A percentile compares a stretch with the other conserved stretches of the same genome.
Evolutionary conservation across 2,329 filamentous ascomycete species (phyloP).

Genomic region (Pyrenophora tritici-repentis): DNA sequence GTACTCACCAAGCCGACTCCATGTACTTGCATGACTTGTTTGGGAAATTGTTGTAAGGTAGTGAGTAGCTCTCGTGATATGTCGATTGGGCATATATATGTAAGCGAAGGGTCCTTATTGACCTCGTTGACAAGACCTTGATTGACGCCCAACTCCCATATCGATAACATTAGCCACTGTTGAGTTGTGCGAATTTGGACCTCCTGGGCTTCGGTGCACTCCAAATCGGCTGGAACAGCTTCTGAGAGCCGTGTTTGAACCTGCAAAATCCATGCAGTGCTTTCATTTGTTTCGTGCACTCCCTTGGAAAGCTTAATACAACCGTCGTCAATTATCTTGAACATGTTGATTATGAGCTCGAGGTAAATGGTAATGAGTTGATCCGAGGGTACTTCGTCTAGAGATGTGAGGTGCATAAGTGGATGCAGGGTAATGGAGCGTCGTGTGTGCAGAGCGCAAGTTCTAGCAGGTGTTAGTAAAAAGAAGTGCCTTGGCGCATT

Average conservation of each 20-base stretch:
- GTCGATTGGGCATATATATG: slow-evolving; percentile 64
- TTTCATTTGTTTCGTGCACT: slow-evolving; percentile 51
- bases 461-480: slow-evolving; percentile 51
- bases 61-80: slow-evolving; percentile 64
- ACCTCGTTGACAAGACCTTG: slow-evolving; percentile 67
- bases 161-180: slow-evolving; percentile 71
- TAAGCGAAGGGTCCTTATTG: slow-evolving; percentile 63
- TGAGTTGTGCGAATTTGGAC: slow-evolving; percentile 72
- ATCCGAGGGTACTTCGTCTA: slow-evolving; percentile 59
- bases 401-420: slow-evolving; percentile 60
- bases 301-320: slow-evolving; percentile 70
- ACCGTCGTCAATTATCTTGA: slow-evolving; percentile 66
- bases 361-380: slow-evolving; percentile 62
- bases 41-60: slow-evolving; percentile 73
- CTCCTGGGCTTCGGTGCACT: slow-evolving; percentile 67
- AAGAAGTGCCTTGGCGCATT: no score
- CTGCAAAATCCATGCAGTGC: slow-evolving; percentile 53
- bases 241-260: slow-evolving; percentile 58
- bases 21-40: slow-evolving; percentile 73
- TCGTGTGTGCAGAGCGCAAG: slow-evolving; percentile 67
- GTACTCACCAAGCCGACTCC: slow-evolving; percentile 71
- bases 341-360: slow-evolving; percentile 64
- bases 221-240: slow-evolving; percentile 61
- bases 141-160: slow-evolving; percentile 73
- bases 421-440: slow-evolving; percentile 66